These are phyloP conservation scores for Leccinum olivaceopallidum DNA, from an alignment of 768 basidiomycete species.

Conservation along the genomic window DNA sequence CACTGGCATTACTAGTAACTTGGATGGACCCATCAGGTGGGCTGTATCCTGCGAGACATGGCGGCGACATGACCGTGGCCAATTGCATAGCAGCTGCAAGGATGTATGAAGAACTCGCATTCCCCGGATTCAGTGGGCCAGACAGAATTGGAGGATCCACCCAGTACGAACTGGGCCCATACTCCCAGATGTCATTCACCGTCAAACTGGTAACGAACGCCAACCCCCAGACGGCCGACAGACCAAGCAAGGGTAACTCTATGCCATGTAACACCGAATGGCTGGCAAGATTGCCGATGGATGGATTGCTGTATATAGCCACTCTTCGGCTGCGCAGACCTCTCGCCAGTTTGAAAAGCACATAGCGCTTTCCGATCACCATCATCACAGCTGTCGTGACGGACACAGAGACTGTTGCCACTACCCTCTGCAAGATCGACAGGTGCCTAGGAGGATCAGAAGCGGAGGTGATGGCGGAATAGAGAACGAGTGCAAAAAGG, in stretches of 20 bases:
- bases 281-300: neutral
- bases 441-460: neutral
- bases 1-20: neutral
- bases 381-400: neutral
- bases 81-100: neutral
- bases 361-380: neutral
- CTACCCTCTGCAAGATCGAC: neutral
- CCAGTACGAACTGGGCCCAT: neutral
- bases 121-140: neutral
- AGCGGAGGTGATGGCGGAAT: neutral
- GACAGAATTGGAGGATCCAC: neutral
- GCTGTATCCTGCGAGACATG: neutral
- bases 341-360: neutral
- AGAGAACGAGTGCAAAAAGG: neutral
- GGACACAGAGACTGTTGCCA: neutral
- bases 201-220: neutral
- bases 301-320: conserved; percentile 2
- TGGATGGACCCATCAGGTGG: neutral
- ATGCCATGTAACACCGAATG: neutral
- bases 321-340: conserved; percentile 3
- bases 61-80: neutral
- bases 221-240: conserved; percentile 1
- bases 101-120: neutral
- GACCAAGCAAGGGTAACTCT: conserved; percentile 3
- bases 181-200: neutral